Evolutionary conservation across 1,284 basidiomycete species (phyloP).

Genomic region (Ceratobasidium sp.): DNA sequence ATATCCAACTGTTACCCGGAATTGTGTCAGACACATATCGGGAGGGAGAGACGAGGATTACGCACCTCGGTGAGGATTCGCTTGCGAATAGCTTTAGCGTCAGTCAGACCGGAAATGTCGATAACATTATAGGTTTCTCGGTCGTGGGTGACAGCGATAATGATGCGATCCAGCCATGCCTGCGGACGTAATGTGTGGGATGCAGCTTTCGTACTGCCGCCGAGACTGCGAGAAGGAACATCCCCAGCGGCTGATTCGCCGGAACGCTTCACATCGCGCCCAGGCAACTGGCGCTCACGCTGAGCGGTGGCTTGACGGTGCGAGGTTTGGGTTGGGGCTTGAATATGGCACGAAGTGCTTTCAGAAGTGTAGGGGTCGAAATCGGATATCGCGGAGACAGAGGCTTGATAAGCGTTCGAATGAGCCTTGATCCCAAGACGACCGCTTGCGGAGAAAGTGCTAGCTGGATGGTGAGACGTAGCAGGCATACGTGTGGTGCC

Average conservation of each 20-base stretch:
- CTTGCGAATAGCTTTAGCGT: no score
- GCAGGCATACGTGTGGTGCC: slow-evolving; percentile 33
- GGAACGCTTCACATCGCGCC: slow-evolving; percentile 8
- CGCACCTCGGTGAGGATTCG: no score
- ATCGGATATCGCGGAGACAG: slow-evolving; percentile 67
- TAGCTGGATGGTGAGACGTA: slow-evolving; percentile 55
- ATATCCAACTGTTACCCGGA: no score
- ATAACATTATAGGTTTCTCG: no score
- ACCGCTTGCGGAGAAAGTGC: slow-evolving; percentile 72
- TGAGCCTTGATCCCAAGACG: slow-evolving; percentile 57
- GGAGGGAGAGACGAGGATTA: no score
- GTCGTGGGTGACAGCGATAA: no score
- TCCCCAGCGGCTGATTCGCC: neutral
- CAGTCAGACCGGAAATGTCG: no score
- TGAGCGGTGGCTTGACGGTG: slow-evolving; percentile 27
- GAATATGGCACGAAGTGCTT: slow-evolving; percentile 51
- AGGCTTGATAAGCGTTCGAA: slow-evolving; percentile 70
- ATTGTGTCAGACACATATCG: no score
- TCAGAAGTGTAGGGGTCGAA: slow-evolving; percentile 57
- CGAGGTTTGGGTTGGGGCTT: neutral
- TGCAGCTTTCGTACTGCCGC: neutral
- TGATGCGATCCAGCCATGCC: slow-evolving; percentile 60
- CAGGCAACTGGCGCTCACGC: slow-evolving; percentile 30
- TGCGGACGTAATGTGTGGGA: no score
- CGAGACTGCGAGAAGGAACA: neutral